A percentile compares a stretch with the other conserved stretches of the same genome.
These are phyloP conservation scores for Debaryomyces sp. DNA, from an alignment of 1,139 yeast genomes.

Conservation along the genomic window DNA sequence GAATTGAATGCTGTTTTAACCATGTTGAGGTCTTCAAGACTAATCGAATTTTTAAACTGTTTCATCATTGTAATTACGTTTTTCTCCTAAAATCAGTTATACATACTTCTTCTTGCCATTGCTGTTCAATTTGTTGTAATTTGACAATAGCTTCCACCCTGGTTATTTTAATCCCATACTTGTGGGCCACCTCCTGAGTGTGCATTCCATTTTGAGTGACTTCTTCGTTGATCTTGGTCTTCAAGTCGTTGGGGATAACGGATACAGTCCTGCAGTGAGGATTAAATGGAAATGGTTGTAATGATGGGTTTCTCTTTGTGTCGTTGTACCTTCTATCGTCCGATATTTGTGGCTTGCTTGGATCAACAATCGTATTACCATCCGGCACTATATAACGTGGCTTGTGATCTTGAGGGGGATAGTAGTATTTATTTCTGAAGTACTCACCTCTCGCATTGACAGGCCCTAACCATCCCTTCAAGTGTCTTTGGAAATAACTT, in stretches of 20 bases:
- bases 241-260: constrained; percentile 59
- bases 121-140: constrained; percentile 64
- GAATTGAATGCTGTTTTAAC: constrained; percentile 44
- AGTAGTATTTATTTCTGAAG: constrained; percentile 71
- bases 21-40: constrained; percentile 76
- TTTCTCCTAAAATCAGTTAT: constrained; percentile 11
- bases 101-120: constrained; percentile 66
- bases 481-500: constrained; percentile 31
- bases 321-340: constrained; percentile 19
- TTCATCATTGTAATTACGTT: constrained; percentile 43
- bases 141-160: constrained; percentile 84
- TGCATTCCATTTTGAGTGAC: constrained; percentile 54
- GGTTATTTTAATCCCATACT: constrained; percentile 78
- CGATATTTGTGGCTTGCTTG: constrained; percentile 8
- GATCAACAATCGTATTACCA: constrained; percentile 39
- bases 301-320: constrained; percentile 30
- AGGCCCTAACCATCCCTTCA: constrained; percentile 75
- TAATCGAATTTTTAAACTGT: constrained; percentile 59
- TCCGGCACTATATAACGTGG: constrained; percentile 78
- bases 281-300: constrained; percentile 84
- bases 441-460: constrained; percentile 83
- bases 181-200: constrained; percentile 76
- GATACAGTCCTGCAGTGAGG: constrained; percentile 68
- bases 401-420: constrained; percentile 69
- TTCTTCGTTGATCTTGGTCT: constrained; percentile 60